Base-by-base conservation (phyloP, 2,329 filamentous ascomycete genomes). In the Phaeosphaeriaceae sp. region DNA sequence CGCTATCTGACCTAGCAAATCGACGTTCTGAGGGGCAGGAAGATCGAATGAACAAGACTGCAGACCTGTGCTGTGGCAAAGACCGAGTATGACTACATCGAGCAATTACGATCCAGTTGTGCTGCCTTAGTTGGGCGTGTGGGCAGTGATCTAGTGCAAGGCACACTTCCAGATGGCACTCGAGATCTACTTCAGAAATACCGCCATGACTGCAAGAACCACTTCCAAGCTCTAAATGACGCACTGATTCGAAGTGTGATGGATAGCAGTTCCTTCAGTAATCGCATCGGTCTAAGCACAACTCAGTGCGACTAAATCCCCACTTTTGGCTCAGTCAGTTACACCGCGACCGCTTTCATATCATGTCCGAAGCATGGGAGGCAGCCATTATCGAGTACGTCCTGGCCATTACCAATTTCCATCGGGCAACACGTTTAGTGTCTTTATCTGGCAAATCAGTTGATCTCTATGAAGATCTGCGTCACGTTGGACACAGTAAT, bases 401-500 rank as follows among this genome's bases (percentile, higher is more conserved):
- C 0, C 40, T 67, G 6, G 60, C 67, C 6, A 30, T 72, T 8
- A 67, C 61, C 2, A 37, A 59, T 2, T 15, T 71, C 2, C 68
- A 72, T n/a, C 64, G 69, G 23, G 67, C 71, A 1, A 54, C 61
- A 15, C 41, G 69, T 23, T 30, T 73, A 6, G 17, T 62, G 1
- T 44, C 38, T 3, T 39, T 61, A 4, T 46, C 41, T 0, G 29
- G 35, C 2, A 57, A 61, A 11, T 51, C 59, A 3, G 16, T 52
- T 0, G 68, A 70, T 5, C 51, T 73, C 2, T 33, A 50, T 1
- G 59, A 67, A 44, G 69, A 81, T 48, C 52, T 79, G 0, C 42
- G 52, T 1, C 86, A 85, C 46, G 13, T 54, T 0, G 86, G 85
- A 0, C 84, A 86, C 52, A 56, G 61, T 1, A 82, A 80, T 9